Conservation (phyloP, 2,329 filamentous ascomycete genomes). For the Pseudogymnoascus sp. region DNA sequence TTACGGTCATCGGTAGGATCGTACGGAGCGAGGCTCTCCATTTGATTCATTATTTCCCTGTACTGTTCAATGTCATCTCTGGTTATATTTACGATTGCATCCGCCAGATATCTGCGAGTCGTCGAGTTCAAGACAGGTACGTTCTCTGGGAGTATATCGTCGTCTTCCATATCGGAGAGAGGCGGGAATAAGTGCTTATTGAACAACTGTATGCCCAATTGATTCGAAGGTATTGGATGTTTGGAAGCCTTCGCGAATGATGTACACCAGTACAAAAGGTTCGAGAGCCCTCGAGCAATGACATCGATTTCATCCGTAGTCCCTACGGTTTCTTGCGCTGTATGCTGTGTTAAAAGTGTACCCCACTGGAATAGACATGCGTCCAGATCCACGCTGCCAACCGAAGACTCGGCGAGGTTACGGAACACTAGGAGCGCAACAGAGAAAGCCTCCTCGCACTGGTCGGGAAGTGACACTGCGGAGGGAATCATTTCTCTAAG, state of each 20-base stretch:
- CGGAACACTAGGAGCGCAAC: conserved; percentile 36
- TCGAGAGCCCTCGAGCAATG: conserved; percentile 31
- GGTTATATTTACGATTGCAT: conserved; percentile 50
- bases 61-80: conserved; percentile 45
- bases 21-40: conserved; percentile 45
- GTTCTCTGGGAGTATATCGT: conserved; percentile 20
- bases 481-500: conserved; percentile 22
- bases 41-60: conserved; percentile 41
- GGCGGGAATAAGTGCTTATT: conserved; percentile 60
- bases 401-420: conserved; percentile 30
- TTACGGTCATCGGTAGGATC: conserved; percentile 35
- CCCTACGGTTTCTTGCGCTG: conserved; percentile 33
- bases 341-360: conserved; percentile 32
- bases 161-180: conserved; percentile 29
- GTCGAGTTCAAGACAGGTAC: conserved; percentile 43
- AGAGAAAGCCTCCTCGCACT: conserved; percentile 31
- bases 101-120: conserved; percentile 53
- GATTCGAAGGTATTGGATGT: conserved; percentile 12
- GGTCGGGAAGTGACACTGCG: conserved; percentile 17
- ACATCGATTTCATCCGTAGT: conserved; percentile 27
- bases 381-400: conserved; percentile 20
- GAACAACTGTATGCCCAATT: conserved; percentile 45
- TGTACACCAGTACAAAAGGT: conserved; percentile 30
- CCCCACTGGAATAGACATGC: conserved; percentile 26
- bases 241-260: conserved; percentile 21